These are phyloP conservation scores for Lentinula sp. DNA, from an alignment of 768 basidiomycete genomes.

Conservation along the genomic window DNA sequence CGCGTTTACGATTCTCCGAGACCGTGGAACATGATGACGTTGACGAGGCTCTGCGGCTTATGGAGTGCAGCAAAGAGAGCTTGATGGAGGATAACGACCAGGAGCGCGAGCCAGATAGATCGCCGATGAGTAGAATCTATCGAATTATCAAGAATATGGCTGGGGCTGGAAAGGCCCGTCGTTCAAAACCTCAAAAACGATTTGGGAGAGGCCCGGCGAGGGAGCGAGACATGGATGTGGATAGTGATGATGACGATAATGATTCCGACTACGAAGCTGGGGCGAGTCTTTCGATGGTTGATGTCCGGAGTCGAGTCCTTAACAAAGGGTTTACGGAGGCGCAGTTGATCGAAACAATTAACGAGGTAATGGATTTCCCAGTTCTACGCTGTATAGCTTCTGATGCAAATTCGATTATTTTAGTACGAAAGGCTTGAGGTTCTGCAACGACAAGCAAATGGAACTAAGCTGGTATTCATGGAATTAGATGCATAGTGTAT, in stretches of 20 bases:
- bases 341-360: conserved; percentile 81
- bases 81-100: conserved; percentile 75
- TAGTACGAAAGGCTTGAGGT: conserved; percentile 88
- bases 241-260: conserved; percentile 65
- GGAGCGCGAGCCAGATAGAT: conserved; percentile 68
- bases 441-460: conserved; percentile 78
- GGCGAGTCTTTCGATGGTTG: conserved; percentile 75
- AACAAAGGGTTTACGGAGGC: conserved; percentile 88
- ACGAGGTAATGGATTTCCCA: conserved; percentile 47
- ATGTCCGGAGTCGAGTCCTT: conserved; percentile 81
- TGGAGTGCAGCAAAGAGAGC: conserved; percentile 95
- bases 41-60: conserved; percentile 92
- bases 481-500: background rate
- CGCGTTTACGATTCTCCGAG: conserved; percentile 82
- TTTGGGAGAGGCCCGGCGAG: conserved; percentile 67
- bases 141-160: conserved; percentile 88
- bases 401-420: conserved; percentile 5
- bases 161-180: conserved; percentile 29
- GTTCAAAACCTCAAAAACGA: conserved; percentile 40
- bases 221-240: conserved; percentile 65
- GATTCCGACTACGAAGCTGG: conserved; percentile 39
- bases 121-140: conserved; percentile 79
- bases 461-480: conserved; percentile 49
- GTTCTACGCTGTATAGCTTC: conserved; percentile 8
- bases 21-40: conserved; percentile 82